Conservation (phyloP, 2,329 filamentous ascomycete genomes). For the Diaporthe citriasiana region DNA sequence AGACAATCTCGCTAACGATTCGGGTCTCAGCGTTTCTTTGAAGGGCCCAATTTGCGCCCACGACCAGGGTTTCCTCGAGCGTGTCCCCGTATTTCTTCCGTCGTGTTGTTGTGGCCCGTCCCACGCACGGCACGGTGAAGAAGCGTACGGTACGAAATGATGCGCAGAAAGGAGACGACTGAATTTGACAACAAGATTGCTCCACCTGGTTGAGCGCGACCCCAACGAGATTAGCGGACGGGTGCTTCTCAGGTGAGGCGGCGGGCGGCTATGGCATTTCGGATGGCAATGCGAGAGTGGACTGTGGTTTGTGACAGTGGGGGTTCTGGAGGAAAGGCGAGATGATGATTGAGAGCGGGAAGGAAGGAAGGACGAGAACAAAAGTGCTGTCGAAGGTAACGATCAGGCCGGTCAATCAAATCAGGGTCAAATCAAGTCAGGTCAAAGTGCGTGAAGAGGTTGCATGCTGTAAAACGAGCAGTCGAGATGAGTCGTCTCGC, state of each 20-base stretch:
- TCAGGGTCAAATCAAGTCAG: slow-evolving; percentile 28
- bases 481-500: slow-evolving; percentile 29
- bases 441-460: slow-evolving; percentile 16
- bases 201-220: slow-evolving; percentile 34
- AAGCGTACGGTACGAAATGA: slow-evolving; percentile 20
- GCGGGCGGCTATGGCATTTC: slow-evolving; percentile 38
- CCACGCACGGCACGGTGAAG: slow-evolving; percentile 29
- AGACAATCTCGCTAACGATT: slow-evolving; percentile 59
- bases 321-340: slow-evolving; percentile 24
- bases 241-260: slow-evolving; percentile 39
- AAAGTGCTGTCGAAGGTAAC: slow-evolving; percentile 21
- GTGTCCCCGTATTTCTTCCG: slow-evolving; percentile 37
- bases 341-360: slow-evolving; percentile 1
- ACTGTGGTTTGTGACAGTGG: slow-evolving; percentile 14
- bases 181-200: slow-evolving; percentile 15
- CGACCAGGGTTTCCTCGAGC: slow-evolving; percentile 43
- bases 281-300: slow-evolving; percentile 33
- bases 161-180: slow-evolving; percentile 16
- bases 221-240: slow-evolving; percentile 32
- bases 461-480: slow-evolving; percentile 25
- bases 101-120: slow-evolving; percentile 35
- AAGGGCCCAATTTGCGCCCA: slow-evolving; percentile 49
- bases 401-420: slow-evolving; percentile 27
- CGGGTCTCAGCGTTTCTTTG: slow-evolving; percentile 48
- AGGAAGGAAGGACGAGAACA: slow-evolving; percentile 5